Evolutionary conservation across 176 grass and related monocot genomes (phyloP), one percentile per base, ranked within the genome.

Genomic region (Rhynchospora tenuis): DNA sequence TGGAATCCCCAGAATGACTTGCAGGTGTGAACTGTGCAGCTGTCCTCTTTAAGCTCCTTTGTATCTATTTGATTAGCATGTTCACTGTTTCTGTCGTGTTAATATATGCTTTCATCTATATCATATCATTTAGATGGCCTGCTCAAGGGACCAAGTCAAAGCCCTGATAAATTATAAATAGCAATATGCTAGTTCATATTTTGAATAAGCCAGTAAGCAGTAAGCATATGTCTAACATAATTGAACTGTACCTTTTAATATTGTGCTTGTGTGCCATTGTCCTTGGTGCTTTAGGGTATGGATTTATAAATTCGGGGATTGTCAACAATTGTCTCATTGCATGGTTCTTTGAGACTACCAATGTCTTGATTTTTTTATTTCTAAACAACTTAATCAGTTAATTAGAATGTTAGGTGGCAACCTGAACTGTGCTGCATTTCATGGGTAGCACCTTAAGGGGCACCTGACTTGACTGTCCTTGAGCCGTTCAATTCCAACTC

Each of bases 1-100:
- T 99, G 96, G 96, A 99, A 99, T 89, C 96, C 96, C 27, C 96
- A 99, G 90, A 99, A 99, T 92, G 96, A 99, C 84, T 83, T 99
- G 51, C 96, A 99, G 96, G 96, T 99, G 16, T 57, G 43, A 63
- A 27, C 42, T 76, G 42, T 6, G n/a, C 72, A 59, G 76, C 43
- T 28, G 11, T 52, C 62, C 7, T 28, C 33, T 28, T 17, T 70
- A 38, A 38, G 23, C 23, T 50, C 54, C 44, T 68, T 84, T 27
- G 22, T 42, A 5, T 84, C 19, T 72, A 20, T 51, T 52, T 51
- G 46, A 74, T 74, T 55, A 46, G 13, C 48, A 29, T 55, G 73
- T 76, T 17, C 2, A 22, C 24, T 29, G 24, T 76, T 15, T 23
- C 24, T 76, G 24, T 55, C 33, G 28, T 44, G 16, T 47, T 55